Percentiles rank a stretch among this genome's conserved stretches.
These are phyloP conservation scores for Fomes fomentarius DNA, from an alignment of 1,284 basidiomycete genomes.

Conservation along the genomic window DNA sequence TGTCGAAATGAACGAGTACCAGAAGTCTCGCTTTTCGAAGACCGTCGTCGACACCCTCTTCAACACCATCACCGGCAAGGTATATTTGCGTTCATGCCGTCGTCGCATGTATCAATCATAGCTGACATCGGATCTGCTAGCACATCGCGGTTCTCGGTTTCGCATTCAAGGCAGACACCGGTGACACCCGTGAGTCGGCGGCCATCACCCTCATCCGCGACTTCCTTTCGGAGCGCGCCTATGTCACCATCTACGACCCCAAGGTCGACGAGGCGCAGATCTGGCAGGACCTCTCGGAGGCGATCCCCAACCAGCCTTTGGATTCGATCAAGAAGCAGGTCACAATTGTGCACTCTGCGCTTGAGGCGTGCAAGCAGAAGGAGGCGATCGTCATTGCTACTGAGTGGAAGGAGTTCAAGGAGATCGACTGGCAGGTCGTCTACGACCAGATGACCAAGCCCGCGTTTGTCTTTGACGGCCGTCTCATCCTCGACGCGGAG, in stretches of 20 bases:
- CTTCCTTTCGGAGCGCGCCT: constrained; percentile 90
- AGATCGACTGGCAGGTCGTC: constrained; percentile 88
- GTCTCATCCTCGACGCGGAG: constrained; percentile 82
- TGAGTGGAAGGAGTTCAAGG: constrained; percentile 95
- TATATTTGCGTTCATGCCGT: constrained; percentile 37
- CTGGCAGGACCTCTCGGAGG: constrained; percentile 76
- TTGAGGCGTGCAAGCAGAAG: constrained; percentile 87
- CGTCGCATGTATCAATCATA: constrained; percentile 15
- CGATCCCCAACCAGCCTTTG: constrained; percentile 58
- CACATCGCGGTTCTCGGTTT: constrained; percentile 96
- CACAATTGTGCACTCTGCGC: constrained; percentile 73
- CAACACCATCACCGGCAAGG: constrained; percentile 96
- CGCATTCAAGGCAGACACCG: constrained; percentile 96
- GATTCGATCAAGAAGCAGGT: constrained; percentile 87
- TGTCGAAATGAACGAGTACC: constrained; percentile 96
- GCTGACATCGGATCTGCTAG: constrained; percentile 45
- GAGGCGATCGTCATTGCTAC: constrained; percentile 95
- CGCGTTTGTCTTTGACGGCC: constrained; percentile 93
- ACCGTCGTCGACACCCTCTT: constrained; percentile 94
- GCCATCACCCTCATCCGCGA: constrained; percentile 93
- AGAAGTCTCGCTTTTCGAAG: constrained; percentile 90
- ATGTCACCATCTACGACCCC: constrained; percentile 91
- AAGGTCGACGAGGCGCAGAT: constrained; percentile 78
- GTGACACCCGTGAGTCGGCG: constrained; percentile 97
- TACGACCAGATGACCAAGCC: constrained; percentile 95